Percentiles rank a stretch among this genome's conserved stretches.
Conservation (phyloP, 1,284 basidiomycete genomes). For the Thecaphora frezii region DNA sequence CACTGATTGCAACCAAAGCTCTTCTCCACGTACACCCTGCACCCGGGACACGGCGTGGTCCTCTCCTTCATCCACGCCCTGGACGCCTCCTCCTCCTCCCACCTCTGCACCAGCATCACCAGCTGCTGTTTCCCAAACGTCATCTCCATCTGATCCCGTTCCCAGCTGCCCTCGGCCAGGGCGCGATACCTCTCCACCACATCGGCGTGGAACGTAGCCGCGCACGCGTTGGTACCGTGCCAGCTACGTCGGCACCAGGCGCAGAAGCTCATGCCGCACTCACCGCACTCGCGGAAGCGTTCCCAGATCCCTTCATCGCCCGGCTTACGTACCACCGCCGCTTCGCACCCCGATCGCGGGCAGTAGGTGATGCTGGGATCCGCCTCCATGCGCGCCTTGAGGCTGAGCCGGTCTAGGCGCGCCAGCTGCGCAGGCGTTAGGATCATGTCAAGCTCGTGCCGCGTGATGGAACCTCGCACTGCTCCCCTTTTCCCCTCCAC, state of each 20-base stretch:
- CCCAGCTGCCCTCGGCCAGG: conserved; percentile 9
- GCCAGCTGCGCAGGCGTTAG: conserved; percentile 13
- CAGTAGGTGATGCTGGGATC: conserved; percentile 39
- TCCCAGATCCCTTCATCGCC: conserved; percentile 39
- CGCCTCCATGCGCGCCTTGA: conserved; percentile 33
- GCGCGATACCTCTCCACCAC: conserved; percentile 24
- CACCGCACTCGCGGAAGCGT: conserved; percentile 32
- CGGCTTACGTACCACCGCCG: conserved; percentile 18
- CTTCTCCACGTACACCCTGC: conserved; percentile 32
- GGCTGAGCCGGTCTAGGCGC: conserved; percentile 18
- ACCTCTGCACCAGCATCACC: conserved; percentile 24
- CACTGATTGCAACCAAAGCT: conserved; percentile 39
- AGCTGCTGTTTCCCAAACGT: conserved; percentile 25
- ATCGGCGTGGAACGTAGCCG: conserved; percentile 24
- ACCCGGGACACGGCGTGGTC: conserved; percentile 37
- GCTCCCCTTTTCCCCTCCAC: background rate
- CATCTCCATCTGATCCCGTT: conserved; percentile 16
- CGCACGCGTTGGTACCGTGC: conserved; percentile 27
- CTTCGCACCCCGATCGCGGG: conserved; percentile 29
- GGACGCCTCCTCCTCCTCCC: conserved; percentile 33
- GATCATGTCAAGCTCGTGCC: conserved; percentile 16
- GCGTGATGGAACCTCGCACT: conserved; percentile 12
- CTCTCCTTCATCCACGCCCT: conserved; percentile 22
- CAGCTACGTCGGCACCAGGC: conserved; percentile 38
- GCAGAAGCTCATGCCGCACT: conserved; percentile 36